Conservation (phyloP, 768 basidiomycete species). For the Mycena maculata region DNA sequence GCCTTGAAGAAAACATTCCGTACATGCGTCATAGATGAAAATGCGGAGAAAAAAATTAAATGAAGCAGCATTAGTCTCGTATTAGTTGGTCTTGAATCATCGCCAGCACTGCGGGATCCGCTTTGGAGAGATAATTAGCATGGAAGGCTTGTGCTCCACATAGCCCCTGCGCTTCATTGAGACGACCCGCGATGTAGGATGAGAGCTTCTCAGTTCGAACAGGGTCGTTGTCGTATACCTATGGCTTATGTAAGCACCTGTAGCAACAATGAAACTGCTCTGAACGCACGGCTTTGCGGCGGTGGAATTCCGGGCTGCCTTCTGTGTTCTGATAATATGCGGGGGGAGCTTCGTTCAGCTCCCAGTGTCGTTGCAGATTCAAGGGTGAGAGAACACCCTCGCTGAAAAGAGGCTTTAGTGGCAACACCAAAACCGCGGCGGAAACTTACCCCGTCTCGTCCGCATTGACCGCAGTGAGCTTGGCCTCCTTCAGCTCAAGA, state of each 20-base stretch:
- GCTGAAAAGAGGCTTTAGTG: constrained; percentile 4
- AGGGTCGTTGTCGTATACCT: constrained; percentile 80
- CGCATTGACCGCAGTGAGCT: constrained; percentile 43
- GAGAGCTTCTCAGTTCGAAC: constrained; percentile 77
- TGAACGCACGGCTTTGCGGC: constrained; percentile 72
- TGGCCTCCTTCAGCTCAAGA: constrained; percentile 84
- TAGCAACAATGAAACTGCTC: neutral
- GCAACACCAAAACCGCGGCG: neutral
- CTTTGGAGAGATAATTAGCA: constrained; percentile 66
- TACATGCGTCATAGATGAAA: neutral
- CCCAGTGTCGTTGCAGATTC: constrained; percentile 75
- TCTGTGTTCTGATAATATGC: constrained; percentile 73
- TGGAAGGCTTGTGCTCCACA: constrained; percentile 73
- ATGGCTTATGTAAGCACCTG: constrained; percentile 16
- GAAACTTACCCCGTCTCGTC: constrained; percentile 50
- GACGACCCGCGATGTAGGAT: constrained; percentile 63
- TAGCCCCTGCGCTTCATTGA: constrained; percentile 72
- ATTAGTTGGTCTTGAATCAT: constrained; percentile 71
- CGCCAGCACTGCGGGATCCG: constrained; percentile 79
- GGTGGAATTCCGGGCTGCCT: constrained; percentile 80
- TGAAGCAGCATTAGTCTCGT: constrained; percentile 36
- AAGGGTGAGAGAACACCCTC: constrained; percentile 46
- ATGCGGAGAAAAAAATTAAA: no score
- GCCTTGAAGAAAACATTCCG: neutral
- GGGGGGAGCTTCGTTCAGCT: constrained; percentile 66